Conservation (phyloP, 1,284 basidiomycete genomes). For the Trametes pubescens region DNA sequence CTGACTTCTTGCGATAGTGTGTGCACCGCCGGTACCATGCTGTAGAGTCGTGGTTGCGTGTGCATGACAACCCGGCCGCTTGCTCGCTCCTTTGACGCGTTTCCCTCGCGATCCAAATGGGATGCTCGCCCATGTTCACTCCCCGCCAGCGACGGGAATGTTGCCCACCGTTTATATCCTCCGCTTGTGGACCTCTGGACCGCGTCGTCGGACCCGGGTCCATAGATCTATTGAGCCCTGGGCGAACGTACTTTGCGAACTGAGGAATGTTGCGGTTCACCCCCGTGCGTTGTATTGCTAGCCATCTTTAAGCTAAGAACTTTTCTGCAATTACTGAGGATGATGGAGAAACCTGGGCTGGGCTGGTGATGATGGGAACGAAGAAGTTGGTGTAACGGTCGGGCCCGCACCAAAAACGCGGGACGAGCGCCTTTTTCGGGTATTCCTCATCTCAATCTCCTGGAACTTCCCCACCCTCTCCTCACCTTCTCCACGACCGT, state of each 20-base stretch:
- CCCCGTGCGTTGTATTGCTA: not conserved
- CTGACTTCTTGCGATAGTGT: conserved; percentile 1
- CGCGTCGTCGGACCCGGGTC: not conserved
- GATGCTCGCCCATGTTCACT: conserved; percentile 13
- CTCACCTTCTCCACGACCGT: conserved; percentile 16
- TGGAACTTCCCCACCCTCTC: conserved; percentile 4
- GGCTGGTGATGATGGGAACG: not conserved
- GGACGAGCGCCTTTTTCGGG: conserved; percentile 11
- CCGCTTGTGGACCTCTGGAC: not conserved
- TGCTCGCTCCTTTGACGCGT: not conserved
- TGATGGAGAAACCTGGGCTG: not conserved
- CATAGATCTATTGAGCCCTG: not conserved
- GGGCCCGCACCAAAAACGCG: not conserved
- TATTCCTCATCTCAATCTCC: conserved; percentile 9
- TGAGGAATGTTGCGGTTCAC: too few relatives aligned
- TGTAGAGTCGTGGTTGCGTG: conserved; percentile 12
- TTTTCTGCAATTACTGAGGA: not conserved
- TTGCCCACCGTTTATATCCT: not conserved
- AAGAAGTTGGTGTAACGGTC: not conserved
- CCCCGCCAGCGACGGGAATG: conserved; percentile 1
- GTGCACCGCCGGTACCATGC: not conserved
- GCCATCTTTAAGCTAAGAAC: not conserved
- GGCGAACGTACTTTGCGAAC: not conserved
- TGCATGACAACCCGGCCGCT: conserved; percentile 8
- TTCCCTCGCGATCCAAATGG: conserved; percentile 11